Conservation (phyloP, 768 basidiomycete species). For the Rubroboletus pulcherrimus region DNA sequence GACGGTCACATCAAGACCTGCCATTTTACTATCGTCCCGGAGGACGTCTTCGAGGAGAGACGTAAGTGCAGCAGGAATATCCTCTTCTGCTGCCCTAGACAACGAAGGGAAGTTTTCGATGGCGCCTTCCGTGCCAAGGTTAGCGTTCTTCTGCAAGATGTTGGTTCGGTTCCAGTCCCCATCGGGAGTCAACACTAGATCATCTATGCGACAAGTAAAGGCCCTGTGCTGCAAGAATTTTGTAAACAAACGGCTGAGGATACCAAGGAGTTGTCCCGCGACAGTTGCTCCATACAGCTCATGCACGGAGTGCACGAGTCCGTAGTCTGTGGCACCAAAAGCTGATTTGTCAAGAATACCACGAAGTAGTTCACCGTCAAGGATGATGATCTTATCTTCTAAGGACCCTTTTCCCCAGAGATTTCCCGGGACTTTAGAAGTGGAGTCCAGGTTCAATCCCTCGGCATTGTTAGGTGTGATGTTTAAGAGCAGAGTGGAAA, state of each 20-base stretch:
- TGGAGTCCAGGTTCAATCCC: constrained; percentile 81
- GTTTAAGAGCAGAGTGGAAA: constrained; percentile 91
- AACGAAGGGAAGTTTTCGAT: constrained; percentile 88
- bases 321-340: constrained; percentile 93
- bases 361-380: constrained; percentile 89
- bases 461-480: constrained; percentile 76
- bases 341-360: constrained; percentile 97
- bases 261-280: constrained; percentile 88
- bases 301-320: constrained; percentile 94
- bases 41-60: constrained; percentile 85
- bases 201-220: constrained; percentile 99
- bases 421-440: constrained; percentile 84
- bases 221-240: constrained; percentile 96
- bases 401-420: constrained; percentile 78
- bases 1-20: constrained; percentile 89
- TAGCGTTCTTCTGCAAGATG: constrained; percentile 61
- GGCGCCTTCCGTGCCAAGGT: constrained; percentile 82
- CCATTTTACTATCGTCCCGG: constrained; percentile 96
- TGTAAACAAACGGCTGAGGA: constrained; percentile 91
- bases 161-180: constrained; percentile 69
- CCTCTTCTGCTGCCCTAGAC: constrained; percentile 42
- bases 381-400: constrained; percentile 85
- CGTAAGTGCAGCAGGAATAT: constrained; percentile 55
- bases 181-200: constrained; percentile 81
- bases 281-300: constrained; percentile 89